Percentiles rank a stretch among this genome's conserved stretches.
Conservation (phyloP, 306 rosid species). For the Rosa persica region DNA sequence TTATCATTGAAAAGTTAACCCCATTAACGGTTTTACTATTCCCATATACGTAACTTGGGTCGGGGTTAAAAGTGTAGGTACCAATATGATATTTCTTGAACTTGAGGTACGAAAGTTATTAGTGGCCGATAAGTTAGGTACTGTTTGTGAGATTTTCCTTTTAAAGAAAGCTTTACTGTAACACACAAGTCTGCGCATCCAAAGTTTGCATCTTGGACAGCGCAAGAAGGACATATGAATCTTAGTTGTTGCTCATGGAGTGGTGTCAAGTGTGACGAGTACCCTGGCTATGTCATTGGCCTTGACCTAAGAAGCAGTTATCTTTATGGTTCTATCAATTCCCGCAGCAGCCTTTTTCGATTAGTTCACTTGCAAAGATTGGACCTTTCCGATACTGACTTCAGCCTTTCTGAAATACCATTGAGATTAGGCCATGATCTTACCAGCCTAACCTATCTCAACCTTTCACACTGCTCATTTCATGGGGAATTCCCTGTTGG, state of each 20-base stretch:
- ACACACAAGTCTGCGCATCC: neutral
- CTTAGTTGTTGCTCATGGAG: slow-evolving; percentile 15
- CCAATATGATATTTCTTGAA: too few relatives aligned
- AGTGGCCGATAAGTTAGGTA: too few relatives aligned
- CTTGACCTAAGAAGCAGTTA: slow-evolving; percentile 12
- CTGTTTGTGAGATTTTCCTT: too few relatives aligned
- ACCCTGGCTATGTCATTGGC: slow-evolving; percentile 7
- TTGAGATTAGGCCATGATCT: neutral
- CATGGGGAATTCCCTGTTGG: slow-evolving; percentile 10
- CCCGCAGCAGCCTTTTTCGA: slow-evolving; percentile 14
- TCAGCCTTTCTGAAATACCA: slow-evolving; percentile 26
- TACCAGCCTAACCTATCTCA: neutral
- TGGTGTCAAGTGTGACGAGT: slow-evolving; percentile 8
- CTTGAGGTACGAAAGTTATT: too few relatives aligned
- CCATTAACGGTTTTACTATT: too few relatives aligned
- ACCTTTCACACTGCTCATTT: neutral
- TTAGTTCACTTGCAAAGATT: slow-evolving; percentile 25
- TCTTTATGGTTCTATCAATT: slow-evolving; percentile 8
- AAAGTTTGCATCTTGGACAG: slow-evolving; percentile 11
- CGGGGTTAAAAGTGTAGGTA: too few relatives aligned
- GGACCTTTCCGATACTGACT: slow-evolving; percentile 20
- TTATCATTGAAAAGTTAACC: too few relatives aligned
- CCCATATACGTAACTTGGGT: too few relatives aligned
- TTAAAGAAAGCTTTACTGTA: slow-evolving; percentile 1
- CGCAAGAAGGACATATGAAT: neutral